A percentile compares a stretch with the other conserved stretches of the same genome.
Evolutionary conservation across 1,139 yeast genomes (phyloP).

Genomic region (Yamadazyma taylorii): DNA sequence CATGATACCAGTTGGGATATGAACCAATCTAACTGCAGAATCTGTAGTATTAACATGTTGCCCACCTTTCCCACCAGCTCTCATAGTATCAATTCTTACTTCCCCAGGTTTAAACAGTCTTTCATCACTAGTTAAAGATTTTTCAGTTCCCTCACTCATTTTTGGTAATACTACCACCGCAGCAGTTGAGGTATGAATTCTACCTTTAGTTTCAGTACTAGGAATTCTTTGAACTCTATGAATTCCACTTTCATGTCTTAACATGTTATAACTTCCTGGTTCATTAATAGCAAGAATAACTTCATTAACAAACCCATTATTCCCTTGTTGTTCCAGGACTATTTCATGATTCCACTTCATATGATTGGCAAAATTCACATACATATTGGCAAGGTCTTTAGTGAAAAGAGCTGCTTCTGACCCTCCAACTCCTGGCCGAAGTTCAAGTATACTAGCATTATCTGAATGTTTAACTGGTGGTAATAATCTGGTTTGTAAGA

Average conservation of each 20-base stretch:
- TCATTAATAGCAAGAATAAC: conserved; percentile 74
- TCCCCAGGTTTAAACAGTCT: conserved; percentile 83
- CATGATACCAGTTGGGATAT: conserved; percentile 85
- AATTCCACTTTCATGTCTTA: conserved; percentile 91
- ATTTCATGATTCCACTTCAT: conserved; percentile 68
- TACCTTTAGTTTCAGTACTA: conserved; percentile 87
- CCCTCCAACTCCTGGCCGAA: conserved; percentile 97
- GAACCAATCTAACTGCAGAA: conserved; percentile 92
- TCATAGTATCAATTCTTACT: conserved; percentile 89
- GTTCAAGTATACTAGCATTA: conserved; percentile 75
- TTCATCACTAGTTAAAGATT: conserved; percentile 60
- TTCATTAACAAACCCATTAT: conserved; percentile 64
- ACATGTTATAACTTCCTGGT: conserved; percentile 70
- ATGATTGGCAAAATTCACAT: conserved; percentile 63
- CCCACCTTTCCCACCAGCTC: conserved; percentile 98
- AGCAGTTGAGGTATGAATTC: conserved; percentile 94
- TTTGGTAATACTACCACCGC: conserved; percentile 95
- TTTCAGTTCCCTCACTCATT: conserved; percentile 56
- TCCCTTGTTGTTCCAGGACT: conserved; percentile 61
- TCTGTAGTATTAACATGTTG: conserved; percentile 98
- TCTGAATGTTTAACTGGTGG: conserved; percentile 82
- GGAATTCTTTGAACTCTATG: conserved; percentile 96
- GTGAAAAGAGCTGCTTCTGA: conserved; percentile 89
- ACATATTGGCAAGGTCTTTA: conserved; percentile 78
- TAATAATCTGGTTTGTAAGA: conserved; percentile 57